Evolutionary conservation across 1,284 basidiomycete species (phyloP), one percentile per base, ranked within the genome.

Genomic region (Leucocoprinus gongylophorus): DNA sequence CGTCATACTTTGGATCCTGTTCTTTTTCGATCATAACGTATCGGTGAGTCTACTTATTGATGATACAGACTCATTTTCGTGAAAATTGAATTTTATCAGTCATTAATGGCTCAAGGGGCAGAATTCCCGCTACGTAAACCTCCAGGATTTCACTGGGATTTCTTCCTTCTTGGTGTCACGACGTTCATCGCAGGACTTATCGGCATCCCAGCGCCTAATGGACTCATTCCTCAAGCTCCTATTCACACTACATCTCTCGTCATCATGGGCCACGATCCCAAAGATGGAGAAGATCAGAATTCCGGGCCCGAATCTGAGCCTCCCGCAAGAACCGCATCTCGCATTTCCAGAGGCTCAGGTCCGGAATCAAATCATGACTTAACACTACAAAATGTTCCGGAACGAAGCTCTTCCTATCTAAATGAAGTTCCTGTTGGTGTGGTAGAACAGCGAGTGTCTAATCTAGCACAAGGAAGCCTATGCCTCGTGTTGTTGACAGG

Each of bases 201-300:
- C 2, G 95, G 95, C 15, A 64, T 97, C 3, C 94, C 95, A 0
- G 94, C 95, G 0, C 95, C 95, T 0, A 97, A 98, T 61, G 95
- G 94, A 3, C 77, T 95, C 20, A 97, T 99, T 45, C 95, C 95
- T 0, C 95, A 98, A 69, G 95, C 95, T 1, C 95, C 95, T 0
- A 89, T 97, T 21, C 94, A 97, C 62, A 97, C 95, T 0, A 80
- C 83, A 12, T 88, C 91, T 6, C 79, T 99, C 0, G 74, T 89
- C 15, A 78, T 95, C 37, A 85, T 91, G 77, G 83, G 85, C 1
- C 68, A 61, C 13, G 66, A 69, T 2, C 45, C 57, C 32, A 81
- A 74, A 8, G 77, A 77, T 26, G 72, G 73, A 54, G 65, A 68
- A 55, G 58, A 48, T 32, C 30, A 37, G 18, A 9, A 41, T 20